These are phyloP conservation scores for Zopfia rhizophila DNA, from an alignment of 2,329 filamentous ascomycete genomes.

Conservation along the genomic window DNA sequence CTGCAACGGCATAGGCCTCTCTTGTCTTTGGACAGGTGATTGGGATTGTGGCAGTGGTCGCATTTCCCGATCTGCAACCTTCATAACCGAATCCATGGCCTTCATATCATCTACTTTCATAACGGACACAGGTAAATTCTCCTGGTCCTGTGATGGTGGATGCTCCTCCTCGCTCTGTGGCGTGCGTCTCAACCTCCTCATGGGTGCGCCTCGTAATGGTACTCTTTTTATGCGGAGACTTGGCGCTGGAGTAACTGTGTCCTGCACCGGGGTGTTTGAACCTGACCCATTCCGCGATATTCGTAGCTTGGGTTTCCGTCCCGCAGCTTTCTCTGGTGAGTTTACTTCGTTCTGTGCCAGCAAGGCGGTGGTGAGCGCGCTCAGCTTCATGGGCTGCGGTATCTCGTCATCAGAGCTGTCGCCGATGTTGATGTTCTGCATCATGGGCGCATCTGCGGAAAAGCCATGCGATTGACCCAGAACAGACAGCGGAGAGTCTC, in stretches of 20 bases:
- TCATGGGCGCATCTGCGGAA: constrained; percentile 56
- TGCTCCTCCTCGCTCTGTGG: constrained; percentile 52
- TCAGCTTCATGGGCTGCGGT: constrained; percentile 87
- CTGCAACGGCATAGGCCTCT: constrained; percentile 61
- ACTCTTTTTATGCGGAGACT: constrained; percentile 52
- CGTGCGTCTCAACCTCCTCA: constrained; percentile 51
- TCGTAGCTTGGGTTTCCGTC: constrained; percentile 48
- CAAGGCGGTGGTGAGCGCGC: constrained; percentile 88
- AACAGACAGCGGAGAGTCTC: constrained; percentile 59
- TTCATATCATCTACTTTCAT: constrained; percentile 45
- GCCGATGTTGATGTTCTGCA: constrained; percentile 66
- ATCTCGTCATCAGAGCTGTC: constrained; percentile 97
- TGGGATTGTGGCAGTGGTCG: constrained; percentile 33
- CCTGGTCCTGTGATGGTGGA: constrained; percentile 74
- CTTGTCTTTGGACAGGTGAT: constrained; percentile 46
- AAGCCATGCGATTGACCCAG: constrained; percentile 58
- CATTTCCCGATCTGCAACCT: constrained; percentile 38
- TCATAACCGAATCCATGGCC: constrained; percentile 46
- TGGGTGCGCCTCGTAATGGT: constrained; percentile 51
- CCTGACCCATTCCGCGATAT: constrained; percentile 49
- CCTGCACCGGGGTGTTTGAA: constrained; percentile 51
- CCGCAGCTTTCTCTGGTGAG: constrained; percentile 45
- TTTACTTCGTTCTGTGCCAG: constrained; percentile 64
- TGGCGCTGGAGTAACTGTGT: constrained; percentile 53
- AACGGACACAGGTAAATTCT: constrained; percentile 72